Evolutionary conservation across 2,329 filamentous ascomycete genomes (phyloP).

Genomic region (Ceratocystis eucalypticola): DNA sequence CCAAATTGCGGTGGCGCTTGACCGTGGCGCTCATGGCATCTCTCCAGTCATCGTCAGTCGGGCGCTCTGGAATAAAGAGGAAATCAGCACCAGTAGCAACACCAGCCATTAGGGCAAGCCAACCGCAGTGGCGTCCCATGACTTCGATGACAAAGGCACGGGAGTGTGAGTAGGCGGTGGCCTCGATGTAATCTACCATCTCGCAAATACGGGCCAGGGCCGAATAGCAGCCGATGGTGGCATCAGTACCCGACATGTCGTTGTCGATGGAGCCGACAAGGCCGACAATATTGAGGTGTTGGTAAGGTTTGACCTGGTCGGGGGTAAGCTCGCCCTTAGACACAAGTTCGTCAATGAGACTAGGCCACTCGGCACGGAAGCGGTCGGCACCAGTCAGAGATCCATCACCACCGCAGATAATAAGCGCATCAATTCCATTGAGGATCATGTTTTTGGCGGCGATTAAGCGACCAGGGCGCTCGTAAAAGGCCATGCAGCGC

Average conservation of each 20-base stretch:
- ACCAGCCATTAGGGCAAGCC: conserved; percentile 91
- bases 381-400: conserved; percentile 90
- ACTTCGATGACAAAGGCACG: conserved; percentile 95
- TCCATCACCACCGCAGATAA: conserved; percentile 95
- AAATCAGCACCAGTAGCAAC: conserved; percentile 93
- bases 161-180: conserved; percentile 86
- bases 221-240: conserved; percentile 93
- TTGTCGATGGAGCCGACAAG: conserved; percentile 97
- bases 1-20: conserved; percentile 64
- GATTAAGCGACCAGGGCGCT: conserved; percentile 66
- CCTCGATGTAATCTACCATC: conserved; percentile 92
- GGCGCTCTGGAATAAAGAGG: conserved; percentile 91
- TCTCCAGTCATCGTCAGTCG: conserved; percentile 75
- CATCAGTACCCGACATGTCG: conserved; percentile 91
- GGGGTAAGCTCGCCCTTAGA: conserved; percentile 53
- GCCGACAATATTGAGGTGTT: conserved; percentile 87
- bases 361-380: conserved; percentile 86
- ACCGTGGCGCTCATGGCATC: conserved; percentile 75
- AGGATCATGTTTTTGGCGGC: conserved; percentile 92
- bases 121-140: conserved; percentile 96
- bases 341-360: conserved; percentile 74
- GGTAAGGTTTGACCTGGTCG: conserved; percentile 62
- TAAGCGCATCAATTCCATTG: conserved; percentile 84
- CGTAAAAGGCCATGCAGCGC: conserved; percentile 81
- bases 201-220: conserved; percentile 87